Percentiles rank a stretch among this genome's conserved stretches.
Conservation (phyloP, 257 asterid genomes). For the Gardenia jasminoides region DNA sequence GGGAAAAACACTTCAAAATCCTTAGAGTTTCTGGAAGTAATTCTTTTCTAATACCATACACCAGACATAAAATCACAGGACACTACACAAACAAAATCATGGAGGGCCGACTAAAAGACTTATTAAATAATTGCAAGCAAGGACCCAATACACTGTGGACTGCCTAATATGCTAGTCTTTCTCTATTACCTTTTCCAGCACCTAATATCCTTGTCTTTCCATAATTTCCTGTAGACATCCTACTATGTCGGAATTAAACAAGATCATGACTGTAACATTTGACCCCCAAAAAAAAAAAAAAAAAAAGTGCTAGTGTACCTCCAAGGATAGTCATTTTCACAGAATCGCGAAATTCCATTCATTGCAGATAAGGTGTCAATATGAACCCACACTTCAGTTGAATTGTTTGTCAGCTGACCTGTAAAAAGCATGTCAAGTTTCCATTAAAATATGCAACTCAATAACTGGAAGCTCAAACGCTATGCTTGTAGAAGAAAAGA, state of each 20-base stretch:
- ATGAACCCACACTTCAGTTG: slow-evolving; percentile 71
- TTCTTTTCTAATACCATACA: background rate
- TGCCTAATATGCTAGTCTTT: background rate
- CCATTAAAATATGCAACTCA: background rate
- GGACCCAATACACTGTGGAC: background rate
- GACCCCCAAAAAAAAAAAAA: too few relatives aligned
- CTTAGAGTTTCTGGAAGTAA: background rate
- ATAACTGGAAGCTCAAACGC: background rate
- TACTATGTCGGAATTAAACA: background rate
- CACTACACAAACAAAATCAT: background rate
- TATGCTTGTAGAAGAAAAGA: background rate
- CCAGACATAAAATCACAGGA: background rate
- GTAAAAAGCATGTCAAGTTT: slow-evolving; percentile 21
- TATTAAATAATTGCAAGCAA: background rate
- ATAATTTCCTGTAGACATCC: background rate
- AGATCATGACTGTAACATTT: background rate
- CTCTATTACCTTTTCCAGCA: too few relatives aligned
- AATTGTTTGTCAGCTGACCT: slow-evolving; percentile 50
- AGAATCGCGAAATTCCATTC: slow-evolving; percentile 93
- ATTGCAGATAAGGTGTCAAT: slow-evolving; percentile 88
- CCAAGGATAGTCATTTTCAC: slow-evolving; percentile 75
- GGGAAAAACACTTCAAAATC: background rate
- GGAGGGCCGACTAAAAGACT: background rate
- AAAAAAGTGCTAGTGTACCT: slow-evolving; percentile 39
- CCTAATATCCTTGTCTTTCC: background rate